Conservation (phyloP, 2,329 filamentous ascomycete genomes). For the Cercospora citrullina region DNA sequence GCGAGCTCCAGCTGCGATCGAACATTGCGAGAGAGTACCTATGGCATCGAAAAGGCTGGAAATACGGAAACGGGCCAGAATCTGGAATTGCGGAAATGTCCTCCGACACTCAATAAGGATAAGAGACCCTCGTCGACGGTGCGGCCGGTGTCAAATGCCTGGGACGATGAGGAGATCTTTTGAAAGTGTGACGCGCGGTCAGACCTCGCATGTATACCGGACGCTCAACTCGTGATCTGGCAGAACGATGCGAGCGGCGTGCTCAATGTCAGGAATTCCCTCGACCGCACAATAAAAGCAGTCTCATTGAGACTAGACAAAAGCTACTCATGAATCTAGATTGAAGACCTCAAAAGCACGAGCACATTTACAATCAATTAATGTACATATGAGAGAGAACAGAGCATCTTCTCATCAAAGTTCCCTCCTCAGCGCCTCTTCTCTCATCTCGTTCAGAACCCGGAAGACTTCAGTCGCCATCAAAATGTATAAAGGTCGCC, state of each 20-base stretch:
- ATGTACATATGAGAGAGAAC: neutral
- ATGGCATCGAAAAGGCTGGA: neutral
- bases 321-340: neutral
- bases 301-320: neutral
- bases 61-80: neutral
- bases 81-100: neutral
- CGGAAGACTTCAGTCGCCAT: neutral
- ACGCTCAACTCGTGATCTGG: neutral
- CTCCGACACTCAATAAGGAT: neutral
- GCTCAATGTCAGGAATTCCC: neutral
- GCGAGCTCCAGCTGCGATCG: neutral
- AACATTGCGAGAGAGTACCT: neutral
- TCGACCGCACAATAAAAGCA: neutral
- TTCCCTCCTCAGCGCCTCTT: neutral
- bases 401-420: neutral
- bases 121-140: neutral
- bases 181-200: neutral
- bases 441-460: neutral
- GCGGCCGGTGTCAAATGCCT: neutral
- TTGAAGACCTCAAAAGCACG: neutral
- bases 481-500: neutral
- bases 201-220: neutral
- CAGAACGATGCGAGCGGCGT: neutral
- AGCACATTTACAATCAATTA: neutral
- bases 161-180: neutral